Evolutionary conservation across 1,139 yeast species (phyloP).

Genomic region (Blastobotrys capitulatus): DNA sequence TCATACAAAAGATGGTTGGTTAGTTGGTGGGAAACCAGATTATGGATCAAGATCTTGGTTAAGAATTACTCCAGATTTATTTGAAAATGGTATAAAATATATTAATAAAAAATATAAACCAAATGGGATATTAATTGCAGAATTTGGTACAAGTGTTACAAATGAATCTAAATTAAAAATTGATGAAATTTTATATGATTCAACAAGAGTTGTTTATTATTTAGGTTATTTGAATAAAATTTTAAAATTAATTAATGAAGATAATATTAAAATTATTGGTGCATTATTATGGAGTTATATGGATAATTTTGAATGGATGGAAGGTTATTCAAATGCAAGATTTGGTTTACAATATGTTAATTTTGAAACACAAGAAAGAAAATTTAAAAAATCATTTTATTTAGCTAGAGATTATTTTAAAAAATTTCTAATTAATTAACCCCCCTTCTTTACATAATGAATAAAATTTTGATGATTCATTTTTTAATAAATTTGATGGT

Average conservation of each 20-base stretch:
- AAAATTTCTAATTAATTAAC: background rate
- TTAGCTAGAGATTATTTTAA: conserved; percentile 12
- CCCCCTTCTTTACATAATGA: conserved; percentile 65
- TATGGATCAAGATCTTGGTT: conserved; percentile 23
- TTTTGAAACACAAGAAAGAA: conserved; percentile 33
- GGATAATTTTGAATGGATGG: conserved; percentile 37
- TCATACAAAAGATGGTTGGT: conserved; percentile 27
- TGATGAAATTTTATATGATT: conserved; percentile 30
- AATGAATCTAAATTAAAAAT: conserved; percentile 28
- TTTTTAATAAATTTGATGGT: conserved; percentile 46
- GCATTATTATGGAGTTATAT: conserved; percentile 35
- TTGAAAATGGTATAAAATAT: conserved; percentile 16
- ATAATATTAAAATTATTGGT: conserved; percentile 30
- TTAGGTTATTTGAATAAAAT: conserved; percentile 31
- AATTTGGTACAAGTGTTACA: conserved; percentile 35
- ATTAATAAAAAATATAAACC: conserved; percentile 16
- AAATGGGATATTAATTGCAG: conserved; percentile 22
- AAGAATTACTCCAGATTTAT: conserved; percentile 16
- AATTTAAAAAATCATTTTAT: conserved; percentile 34
- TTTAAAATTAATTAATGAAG: conserved; percentile 26
- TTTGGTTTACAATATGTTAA: conserved; percentile 37
- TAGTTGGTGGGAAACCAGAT: conserved; percentile 24
- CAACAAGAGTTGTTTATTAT: conserved; percentile 32
- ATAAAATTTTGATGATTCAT: conserved; percentile 46
- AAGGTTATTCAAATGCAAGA: conserved; percentile 25